These are phyloP conservation scores for Lentinus polychrous DNA, from an alignment of 1,284 basidiomycete species.

Conservation along the genomic window DNA sequence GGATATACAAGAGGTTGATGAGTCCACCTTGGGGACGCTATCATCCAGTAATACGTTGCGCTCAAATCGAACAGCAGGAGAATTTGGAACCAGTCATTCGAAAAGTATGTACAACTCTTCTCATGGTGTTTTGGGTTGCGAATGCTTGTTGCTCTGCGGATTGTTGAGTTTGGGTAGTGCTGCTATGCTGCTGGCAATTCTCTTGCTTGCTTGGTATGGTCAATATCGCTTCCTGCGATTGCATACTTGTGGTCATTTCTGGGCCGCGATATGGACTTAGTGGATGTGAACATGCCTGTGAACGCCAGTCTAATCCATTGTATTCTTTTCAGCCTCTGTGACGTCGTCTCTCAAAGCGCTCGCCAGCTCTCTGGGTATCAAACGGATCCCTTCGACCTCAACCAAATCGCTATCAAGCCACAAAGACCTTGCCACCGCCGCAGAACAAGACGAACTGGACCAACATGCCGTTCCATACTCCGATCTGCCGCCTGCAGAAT, in stretches of 20 bases:
- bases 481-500: slow-evolving; percentile 38
- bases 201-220: too few relatives aligned
- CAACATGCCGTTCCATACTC: slow-evolving; percentile 45
- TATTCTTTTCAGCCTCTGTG: slow-evolving; percentile 36
- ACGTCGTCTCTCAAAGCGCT: slow-evolving; percentile 63
- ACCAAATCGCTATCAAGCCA: slow-evolving; percentile 14
- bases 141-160: too few relatives aligned
- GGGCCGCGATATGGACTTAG: too few relatives aligned
- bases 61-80: slow-evolving; percentile 32
- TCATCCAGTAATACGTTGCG: slow-evolving; percentile 36
- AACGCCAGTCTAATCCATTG: background rate
- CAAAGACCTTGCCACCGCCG: slow-evolving; percentile 15
- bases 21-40: slow-evolving; percentile 42
- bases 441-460: slow-evolving; percentile 34
- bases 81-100: slow-evolving; percentile 62
- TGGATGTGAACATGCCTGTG: background rate
- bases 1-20: slow-evolving; percentile 56
- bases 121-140: background rate
- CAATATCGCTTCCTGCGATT: too few relatives aligned
- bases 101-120: slow-evolving; percentile 41
- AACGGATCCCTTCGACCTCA: slow-evolving; percentile 36
- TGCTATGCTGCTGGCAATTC: too few relatives aligned
- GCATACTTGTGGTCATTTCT: too few relatives aligned
- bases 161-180: too few relatives aligned
- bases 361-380: slow-evolving; percentile 63